Conservation (phyloP, 305 asterid genomes). For the Plantago lanceolata region DNA sequence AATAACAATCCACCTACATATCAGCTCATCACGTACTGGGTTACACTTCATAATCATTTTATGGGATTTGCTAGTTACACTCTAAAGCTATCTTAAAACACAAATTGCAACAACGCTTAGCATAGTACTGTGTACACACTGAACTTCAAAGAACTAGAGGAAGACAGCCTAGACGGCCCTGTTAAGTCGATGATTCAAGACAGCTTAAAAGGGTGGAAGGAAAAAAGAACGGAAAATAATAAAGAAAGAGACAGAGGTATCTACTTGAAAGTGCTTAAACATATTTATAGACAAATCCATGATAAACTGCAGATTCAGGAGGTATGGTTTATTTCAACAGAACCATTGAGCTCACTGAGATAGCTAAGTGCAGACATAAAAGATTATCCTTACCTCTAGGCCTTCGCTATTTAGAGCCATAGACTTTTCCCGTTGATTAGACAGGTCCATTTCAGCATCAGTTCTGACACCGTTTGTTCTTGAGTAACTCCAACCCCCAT, state of each 20-base stretch:
- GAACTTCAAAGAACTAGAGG: too few relatives aligned
- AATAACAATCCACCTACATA: background rate
- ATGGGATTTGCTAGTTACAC: background rate
- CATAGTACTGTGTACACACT: background rate
- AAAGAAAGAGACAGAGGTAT: background rate
- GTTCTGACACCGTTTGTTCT: constrained; percentile 53
- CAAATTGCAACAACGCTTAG: background rate
- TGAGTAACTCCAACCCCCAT: constrained; percentile 69
- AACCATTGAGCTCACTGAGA: constrained; percentile 5
- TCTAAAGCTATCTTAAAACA: background rate
- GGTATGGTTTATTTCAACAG: constrained; percentile 2
- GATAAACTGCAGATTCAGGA: background rate
- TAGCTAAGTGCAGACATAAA: constrained; percentile 3
- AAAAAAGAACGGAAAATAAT: too few relatives aligned
- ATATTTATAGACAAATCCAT: background rate
- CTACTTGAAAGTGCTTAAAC: background rate
- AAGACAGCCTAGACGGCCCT: too few relatives aligned
- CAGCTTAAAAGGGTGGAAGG: background rate
- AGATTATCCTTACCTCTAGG: constrained; percentile 61
- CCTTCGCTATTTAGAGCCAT: constrained; percentile 95
- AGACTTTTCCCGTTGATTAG: constrained; percentile 71
- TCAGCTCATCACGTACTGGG: background rate
- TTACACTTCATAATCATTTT: constrained; percentile 5
- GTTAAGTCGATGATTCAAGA: too few relatives aligned
- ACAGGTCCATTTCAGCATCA: constrained; percentile 46